Conservation (phyloP, 2,329 filamentous ascomycete genomes). For the Xenoacremonium recifei region DNA sequence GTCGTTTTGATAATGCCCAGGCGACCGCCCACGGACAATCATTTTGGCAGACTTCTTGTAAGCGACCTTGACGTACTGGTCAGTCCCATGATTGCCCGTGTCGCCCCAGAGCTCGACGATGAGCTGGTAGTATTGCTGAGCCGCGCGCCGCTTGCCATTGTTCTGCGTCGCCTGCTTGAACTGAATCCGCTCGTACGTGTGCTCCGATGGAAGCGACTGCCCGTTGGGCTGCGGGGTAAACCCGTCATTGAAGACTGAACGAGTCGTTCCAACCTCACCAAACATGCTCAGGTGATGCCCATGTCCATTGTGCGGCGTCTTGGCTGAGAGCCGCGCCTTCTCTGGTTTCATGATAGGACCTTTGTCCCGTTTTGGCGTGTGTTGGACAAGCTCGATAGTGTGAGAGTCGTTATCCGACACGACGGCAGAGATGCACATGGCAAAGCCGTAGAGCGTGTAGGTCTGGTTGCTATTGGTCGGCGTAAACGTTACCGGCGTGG, state of each 20-base stretch:
- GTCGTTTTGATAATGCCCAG: slow-evolving; percentile 75
- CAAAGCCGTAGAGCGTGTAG: slow-evolving; percentile 70
- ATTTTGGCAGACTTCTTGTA: slow-evolving; percentile 74
- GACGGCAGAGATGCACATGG: slow-evolving; percentile 81
- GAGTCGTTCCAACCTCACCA: slow-evolving; percentile 30
- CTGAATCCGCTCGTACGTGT: slow-evolving; percentile 83
- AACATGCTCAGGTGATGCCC: slow-evolving; percentile 49
- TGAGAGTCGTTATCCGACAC: slow-evolving; percentile 76
- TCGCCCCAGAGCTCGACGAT: slow-evolving; percentile 80
- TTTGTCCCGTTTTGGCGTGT: slow-evolving; percentile 89
- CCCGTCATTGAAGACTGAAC: slow-evolving; percentile 40
- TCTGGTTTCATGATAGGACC: slow-evolving; percentile 76
- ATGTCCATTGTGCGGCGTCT: slow-evolving; percentile 54
- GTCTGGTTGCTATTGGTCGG: slow-evolving; percentile 50
- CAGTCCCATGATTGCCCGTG: slow-evolving; percentile 47
- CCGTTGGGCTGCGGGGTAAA: slow-evolving; percentile 30
- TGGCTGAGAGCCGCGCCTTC: slow-evolving; percentile 65
- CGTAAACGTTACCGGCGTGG: slow-evolving; percentile 51
- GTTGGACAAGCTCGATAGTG: slow-evolving; percentile 79
- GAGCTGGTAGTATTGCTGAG: slow-evolving; percentile 92
- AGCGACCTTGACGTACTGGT: slow-evolving; percentile 69
- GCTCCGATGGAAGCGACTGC: slow-evolving; percentile 48
- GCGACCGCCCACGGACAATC: slow-evolving; percentile 82
- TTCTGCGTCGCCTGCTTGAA: slow-evolving; percentile 94
- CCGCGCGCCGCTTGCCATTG: slow-evolving; percentile 85